Evolutionary conservation across 2,329 filamentous ascomycete species (phyloP).

Genomic region (Endothia cerciana): DNA sequence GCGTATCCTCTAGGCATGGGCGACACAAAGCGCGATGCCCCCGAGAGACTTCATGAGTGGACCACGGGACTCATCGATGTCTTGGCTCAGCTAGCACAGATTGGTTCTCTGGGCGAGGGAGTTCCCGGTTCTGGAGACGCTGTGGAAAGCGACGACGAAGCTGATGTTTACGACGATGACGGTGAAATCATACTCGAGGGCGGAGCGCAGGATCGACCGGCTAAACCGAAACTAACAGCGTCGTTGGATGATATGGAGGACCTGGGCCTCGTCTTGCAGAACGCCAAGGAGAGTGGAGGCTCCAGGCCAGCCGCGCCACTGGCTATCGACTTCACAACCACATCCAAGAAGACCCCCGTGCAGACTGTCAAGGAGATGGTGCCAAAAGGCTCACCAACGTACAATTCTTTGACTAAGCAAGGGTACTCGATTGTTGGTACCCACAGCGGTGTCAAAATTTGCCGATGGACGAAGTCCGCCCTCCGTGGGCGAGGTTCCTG

Average conservation of each 20-base stretch:
- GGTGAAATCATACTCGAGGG: conserved; percentile 57
- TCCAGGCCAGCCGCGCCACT: conserved; percentile 53
- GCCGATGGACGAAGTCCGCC: conserved; percentile 97
- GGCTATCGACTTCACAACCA: conserved; percentile 80
- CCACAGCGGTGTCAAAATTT: conserved; percentile 96
- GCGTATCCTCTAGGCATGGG: conserved; percentile 89
- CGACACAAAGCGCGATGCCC: conserved; percentile 77
- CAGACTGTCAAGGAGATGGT: conserved; percentile 85
- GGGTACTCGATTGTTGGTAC: conserved; percentile 94
- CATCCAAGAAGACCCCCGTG: conserved; percentile 49
- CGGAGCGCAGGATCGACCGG: conserved; percentile 46
- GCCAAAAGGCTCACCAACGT: conserved; percentile 85
- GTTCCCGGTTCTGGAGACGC: conserved; percentile 82
- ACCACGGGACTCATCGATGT: conserved; percentile 72
- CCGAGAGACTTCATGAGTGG: conserved; percentile 76
- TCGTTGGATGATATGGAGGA: conserved; percentile 83
- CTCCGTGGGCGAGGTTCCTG: conserved; percentile 91
- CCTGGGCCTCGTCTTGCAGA: conserved; percentile 67
- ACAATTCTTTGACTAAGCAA: conserved; percentile 89
- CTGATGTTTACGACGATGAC: conserved; percentile 61
- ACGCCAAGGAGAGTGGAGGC: conserved; percentile 44
- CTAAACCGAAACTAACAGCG: conserved; percentile 48
- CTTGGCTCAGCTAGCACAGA: conserved; percentile 65
- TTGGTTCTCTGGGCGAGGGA: conserved; percentile 63
- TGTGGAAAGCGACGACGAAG: conserved; percentile 82